phyloP scores from a whole-genome alignment of 177 flowering plant species.

The Telopea speciosissima region DNA sequence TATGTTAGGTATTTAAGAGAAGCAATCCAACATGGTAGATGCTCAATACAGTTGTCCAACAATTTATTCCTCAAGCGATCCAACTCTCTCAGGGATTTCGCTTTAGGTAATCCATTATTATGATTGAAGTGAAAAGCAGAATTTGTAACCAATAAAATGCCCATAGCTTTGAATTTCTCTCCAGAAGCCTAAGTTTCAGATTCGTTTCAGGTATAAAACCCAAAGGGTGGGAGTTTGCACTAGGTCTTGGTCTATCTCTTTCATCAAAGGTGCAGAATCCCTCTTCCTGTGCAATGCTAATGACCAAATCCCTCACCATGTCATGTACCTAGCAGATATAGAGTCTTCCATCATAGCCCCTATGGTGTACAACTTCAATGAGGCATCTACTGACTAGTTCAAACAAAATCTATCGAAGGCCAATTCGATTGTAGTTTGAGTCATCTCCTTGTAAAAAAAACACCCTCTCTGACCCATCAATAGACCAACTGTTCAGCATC shows the following conservation, averaged over 20 bases:
- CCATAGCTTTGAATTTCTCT: slow-evolving; percentile 15
- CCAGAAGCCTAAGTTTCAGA: not conserved
- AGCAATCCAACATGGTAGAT: too few relatives aligned
- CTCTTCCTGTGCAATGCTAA: too few relatives aligned
- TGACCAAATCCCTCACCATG: slow-evolving; percentile 21
- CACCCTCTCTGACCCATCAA: slow-evolving; percentile 28
- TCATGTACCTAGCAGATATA: slow-evolving; percentile 20
- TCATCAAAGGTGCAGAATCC: too few relatives aligned
- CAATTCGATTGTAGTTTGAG: slow-evolving; percentile 12
- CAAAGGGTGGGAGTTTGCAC: slow-evolving; percentile 7
- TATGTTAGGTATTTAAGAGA: too few relatives aligned
- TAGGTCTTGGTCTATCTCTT: too few relatives aligned
- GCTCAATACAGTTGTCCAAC: too few relatives aligned
- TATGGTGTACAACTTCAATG: slow-evolving; percentile 11
- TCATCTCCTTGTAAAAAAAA: slow-evolving; percentile 5
- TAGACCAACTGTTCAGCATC: slow-evolving; percentile 13
- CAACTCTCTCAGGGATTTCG: slow-evolving; percentile 18
- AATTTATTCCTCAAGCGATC: slow-evolving; percentile 15
- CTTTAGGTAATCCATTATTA: not conserved
- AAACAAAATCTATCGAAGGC: slow-evolving; percentile 6
- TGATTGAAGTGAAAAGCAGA: not conserved
- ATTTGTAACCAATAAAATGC: slow-evolving; percentile 15
- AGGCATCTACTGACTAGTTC: slow-evolving; percentile 18
- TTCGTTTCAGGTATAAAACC: slow-evolving; percentile 10
- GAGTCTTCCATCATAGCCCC: slow-evolving; percentile 18